Evolutionary conservation across 108 stramenopile species (phyloP).

Genomic region (Pseudonitzschia pungens): DNA sequence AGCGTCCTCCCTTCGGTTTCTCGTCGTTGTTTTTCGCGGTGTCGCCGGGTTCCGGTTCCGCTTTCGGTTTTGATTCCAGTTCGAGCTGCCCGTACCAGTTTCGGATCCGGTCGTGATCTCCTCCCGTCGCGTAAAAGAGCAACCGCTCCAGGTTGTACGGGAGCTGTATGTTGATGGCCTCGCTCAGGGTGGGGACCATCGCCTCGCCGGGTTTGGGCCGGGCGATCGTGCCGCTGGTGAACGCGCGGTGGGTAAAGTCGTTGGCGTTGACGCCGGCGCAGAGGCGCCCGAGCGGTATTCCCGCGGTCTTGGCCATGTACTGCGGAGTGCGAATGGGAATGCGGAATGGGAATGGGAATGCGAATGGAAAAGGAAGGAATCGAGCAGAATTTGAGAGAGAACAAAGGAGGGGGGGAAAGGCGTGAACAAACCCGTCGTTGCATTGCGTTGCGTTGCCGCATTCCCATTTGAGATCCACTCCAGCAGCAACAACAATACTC

Average conservation of each 20-base stretch:
- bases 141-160: constrained; percentile 91
- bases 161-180: constrained; percentile 91
- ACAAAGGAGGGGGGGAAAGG: too few species aligned
- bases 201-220: constrained; percentile 13
- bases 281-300: constrained; percentile 68
- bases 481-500: too few species aligned
- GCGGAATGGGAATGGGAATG: background rate
- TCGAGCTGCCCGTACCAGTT: constrained; percentile 71
- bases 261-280: constrained; percentile 79
- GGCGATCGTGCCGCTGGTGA: constrained; percentile 60
- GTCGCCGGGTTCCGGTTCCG: too few species aligned
- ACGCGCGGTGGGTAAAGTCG: constrained; percentile 69
- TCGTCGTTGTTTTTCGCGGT: too few species aligned
- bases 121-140: constrained; percentile 66
- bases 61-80: too few species aligned
- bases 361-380: background rate
- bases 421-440: too few species aligned
- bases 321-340: background rate
- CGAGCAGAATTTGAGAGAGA: too few species aligned
- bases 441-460: too few species aligned
- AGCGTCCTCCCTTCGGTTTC: background rate
- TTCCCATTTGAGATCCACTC: too few species aligned
- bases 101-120: constrained; percentile 46
- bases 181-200: constrained; percentile 78
- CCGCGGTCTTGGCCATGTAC: constrained; percentile 80